Base-by-base conservation (phyloP, 1,284 basidiomycete species). In the Marasmius oreades region DNA sequence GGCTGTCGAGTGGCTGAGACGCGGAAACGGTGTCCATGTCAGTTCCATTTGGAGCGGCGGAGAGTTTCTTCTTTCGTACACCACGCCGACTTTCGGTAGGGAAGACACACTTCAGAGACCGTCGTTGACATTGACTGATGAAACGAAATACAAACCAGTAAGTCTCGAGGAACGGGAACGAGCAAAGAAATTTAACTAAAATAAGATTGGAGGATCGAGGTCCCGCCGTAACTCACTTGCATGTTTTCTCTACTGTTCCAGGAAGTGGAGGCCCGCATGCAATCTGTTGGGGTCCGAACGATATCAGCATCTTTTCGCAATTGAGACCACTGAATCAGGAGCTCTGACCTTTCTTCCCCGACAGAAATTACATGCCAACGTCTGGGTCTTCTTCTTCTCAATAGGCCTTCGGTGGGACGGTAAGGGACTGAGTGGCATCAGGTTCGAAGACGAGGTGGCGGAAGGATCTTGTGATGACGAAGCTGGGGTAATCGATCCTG, bases 11-110 rank as follows among this genome's bases (percentile, higher is more conserved):
- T 31, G 28, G 28, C 28, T 31, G 28, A 31, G 28, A 5, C 10
- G 28, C 10, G 28, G 28, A 31, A n/a, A n/a, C n/a, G n/a, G n/a
- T n/a, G n/a, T n/a, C n/a, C n/a, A n/a, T 50, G 47, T 50, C 47
- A 33, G n/a, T 50, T 20, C 12, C 12, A 14, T 18, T 14, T 23
- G 28, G 14, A 11, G 47, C 7, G 24, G 24, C 26, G n/a, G 47
- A 50, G 31, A 31, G 47, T 63, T 75, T 77, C 65, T 80, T 82
- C 70, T 79, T 84, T 51, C 80, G 73, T 74, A 81, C 79, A 18
- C 85, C 83, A 16, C 84, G 74, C 43, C 81, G 72, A 57, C 80
- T 82, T 66, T 84, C 81, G 6, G 72, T 67, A 3, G 84, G 85
- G 59, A 83, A 86, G 60, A 79, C 79, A 65, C 84, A 86, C 54